Evolutionary conservation across 352 stramenopile genomes (phyloP), one percentile per base, ranked within the genome.

Genomic region (Pythium angustatum): DNA sequence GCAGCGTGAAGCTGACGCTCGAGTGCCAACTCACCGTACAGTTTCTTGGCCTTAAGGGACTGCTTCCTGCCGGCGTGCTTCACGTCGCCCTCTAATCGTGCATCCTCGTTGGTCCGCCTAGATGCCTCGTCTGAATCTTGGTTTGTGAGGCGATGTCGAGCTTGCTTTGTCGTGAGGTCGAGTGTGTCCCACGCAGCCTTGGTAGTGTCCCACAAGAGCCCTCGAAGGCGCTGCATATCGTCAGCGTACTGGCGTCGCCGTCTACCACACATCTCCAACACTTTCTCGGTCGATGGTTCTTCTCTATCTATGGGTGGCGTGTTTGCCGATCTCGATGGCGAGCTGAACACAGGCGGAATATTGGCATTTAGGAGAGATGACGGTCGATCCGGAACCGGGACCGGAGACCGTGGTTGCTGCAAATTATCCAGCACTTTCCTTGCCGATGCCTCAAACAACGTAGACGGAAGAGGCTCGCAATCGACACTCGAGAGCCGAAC

Each of bases 1-100:
- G 31, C 22, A 17, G 36, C 51, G 31, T 67, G 60, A 14, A 62
- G 43, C 26, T 62, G 60, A 17, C 60, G 60, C 22, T 57, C 60
- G 12, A 60, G 33, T 1, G 53, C 62, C 2, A 68, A 27, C 10
- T 68, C 62, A 10, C 45, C 34, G 53, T 68, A 68, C 7, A 68
- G 53, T 45, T 63, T 68, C 28, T 43, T 43, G n/a, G 62, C 62
- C 10, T 58, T 68, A 19, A 62, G 24, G 10, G 62, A 68, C 34
- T 58, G 52, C 26, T 17, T 51, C 22, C 57, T 55, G 21, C 21
- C 43, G 43, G 59, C 24, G 17, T 53, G 47, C 8, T 50, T 48
- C 24, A 31, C 43, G 6, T 50, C 10, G 12, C 45, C 22, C 24
- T 50, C 21, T 19, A 12, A 19, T 9, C 38, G 5, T 19, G n/a